These are phyloP conservation scores for Xylaria sp. DNA, from an alignment of 2,329 filamentous ascomycete species.

Conservation along the genomic window DNA sequence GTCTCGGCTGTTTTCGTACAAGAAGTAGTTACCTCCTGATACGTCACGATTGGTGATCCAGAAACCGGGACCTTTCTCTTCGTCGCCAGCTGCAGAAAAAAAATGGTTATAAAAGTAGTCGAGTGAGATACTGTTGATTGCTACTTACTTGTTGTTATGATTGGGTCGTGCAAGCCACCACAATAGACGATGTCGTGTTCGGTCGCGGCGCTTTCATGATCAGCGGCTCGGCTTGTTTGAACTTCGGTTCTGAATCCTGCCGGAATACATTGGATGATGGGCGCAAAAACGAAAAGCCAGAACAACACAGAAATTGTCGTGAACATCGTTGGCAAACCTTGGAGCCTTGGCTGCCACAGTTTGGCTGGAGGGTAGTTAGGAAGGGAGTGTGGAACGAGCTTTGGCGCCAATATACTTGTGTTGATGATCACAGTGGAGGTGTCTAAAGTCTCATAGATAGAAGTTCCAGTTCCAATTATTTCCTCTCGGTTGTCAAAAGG, in stretches of 20 bases:
- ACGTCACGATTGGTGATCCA: conserved; percentile 44
- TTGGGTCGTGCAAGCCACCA: conserved; percentile 18
- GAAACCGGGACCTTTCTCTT: conserved; percentile 41
- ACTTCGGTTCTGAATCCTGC: neutral
- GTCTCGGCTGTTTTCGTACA: conserved; percentile 46
- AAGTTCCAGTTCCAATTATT: neutral
- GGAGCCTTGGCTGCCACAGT: neutral
- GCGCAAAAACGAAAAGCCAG: neutral
- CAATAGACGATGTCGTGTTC: conserved; percentile 28
- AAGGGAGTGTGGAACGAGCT: neutral
- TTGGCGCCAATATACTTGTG: neutral
- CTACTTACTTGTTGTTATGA: conserved; percentile 35
- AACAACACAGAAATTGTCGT: neutral
- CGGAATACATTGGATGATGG: conserved; percentile 3
- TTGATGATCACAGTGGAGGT: neutral
- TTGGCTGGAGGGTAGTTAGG: neutral
- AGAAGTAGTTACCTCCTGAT: conserved; percentile 41
- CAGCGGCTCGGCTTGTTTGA: conserved; percentile 1
- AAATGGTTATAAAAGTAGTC: neutral
- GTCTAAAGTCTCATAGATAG: neutral
- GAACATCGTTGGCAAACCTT: conserved; percentile 6
- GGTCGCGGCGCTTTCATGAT: neutral
- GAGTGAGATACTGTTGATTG: neutral
- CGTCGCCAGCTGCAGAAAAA: conserved; percentile 34
- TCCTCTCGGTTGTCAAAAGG: neutral